Evolutionary conservation across 2,329 filamentous ascomycete genomes (phyloP).

Genomic region (Akanthomyces uredinophilus): DNA sequence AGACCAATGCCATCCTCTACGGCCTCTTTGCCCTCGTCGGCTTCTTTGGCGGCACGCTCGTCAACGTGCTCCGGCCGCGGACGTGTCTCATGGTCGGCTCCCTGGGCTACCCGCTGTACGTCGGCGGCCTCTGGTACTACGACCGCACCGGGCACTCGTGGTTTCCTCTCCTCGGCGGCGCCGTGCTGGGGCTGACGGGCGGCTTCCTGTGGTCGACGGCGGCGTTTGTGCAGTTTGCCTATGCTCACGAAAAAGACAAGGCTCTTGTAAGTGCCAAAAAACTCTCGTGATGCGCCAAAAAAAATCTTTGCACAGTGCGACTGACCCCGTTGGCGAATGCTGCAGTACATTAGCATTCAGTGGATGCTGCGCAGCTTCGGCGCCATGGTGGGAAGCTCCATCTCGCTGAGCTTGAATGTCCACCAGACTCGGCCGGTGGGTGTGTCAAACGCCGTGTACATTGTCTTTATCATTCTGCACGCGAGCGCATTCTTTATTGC

Average conservation of each 20-base stretch:
- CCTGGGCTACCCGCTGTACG: conserved; percentile 19
- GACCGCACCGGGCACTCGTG: conserved; percentile 16
- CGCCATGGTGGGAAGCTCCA: conserved; percentile 14
- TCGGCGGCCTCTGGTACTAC: conserved; percentile 21
- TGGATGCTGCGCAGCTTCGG: conserved; percentile 13
- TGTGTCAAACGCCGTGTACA: conserved; percentile 13
- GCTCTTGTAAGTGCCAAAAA: background rate
- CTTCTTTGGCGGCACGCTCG: conserved; percentile 18
- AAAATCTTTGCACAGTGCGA: background rate
- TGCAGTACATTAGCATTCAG: conserved; percentile 13
- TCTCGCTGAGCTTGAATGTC: conserved; percentile 13
- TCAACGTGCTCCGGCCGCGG: conserved; percentile 18
- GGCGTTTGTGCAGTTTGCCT: conserved; percentile 12
- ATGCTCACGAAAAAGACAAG: conserved; percentile 15
- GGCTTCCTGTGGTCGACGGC: conserved; percentile 19
- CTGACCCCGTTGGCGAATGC: background rate
- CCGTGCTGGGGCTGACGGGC: conserved; percentile 17
- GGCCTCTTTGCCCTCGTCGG: conserved; percentile 16
- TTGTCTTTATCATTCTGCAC: conserved; percentile 15
- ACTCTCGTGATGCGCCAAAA: background rate
- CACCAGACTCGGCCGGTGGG: conserved; percentile 10
- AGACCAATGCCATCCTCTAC: conserved; percentile 19
- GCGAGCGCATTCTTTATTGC: conserved; percentile 6
- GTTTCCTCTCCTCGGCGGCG: conserved; percentile 19
- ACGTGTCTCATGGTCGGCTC: conserved; percentile 18